These are phyloP conservation scores for Haplosporangium gracile DNA, from an alignment of 192 early-diverging fungal genomes.

Conservation along the genomic window DNA sequence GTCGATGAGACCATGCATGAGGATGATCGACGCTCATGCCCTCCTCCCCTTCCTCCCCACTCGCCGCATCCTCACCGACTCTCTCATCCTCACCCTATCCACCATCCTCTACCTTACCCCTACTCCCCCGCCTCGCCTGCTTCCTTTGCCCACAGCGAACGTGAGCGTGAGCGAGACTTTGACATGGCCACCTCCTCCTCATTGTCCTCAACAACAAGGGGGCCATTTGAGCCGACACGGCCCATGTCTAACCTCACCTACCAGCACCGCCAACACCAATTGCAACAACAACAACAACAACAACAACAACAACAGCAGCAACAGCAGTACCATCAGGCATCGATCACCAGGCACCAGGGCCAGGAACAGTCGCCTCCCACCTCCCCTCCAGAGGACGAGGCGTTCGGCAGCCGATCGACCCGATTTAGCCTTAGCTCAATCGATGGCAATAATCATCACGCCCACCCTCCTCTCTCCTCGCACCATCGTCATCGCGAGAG, in stretches of 20 bases:
- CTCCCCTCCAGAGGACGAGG: neutral
- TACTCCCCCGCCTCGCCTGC: neutral
- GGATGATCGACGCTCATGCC: neutral
- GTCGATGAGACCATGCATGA: neutral
- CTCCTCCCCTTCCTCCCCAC: neutral
- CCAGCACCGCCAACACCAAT: neutral
- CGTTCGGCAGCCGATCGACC: neutral
- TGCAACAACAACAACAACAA: constrained; percentile 4
- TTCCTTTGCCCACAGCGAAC: neutral
- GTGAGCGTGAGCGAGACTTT: neutral
- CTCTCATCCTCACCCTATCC: neutral
- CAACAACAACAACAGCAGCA: neutral
- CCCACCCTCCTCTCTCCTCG: neutral
- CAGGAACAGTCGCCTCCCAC: neutral
- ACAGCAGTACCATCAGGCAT: neutral
- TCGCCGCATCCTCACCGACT: constrained; percentile 1
- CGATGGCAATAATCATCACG: neutral
- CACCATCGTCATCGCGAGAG: neutral
- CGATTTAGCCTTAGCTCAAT: neutral
- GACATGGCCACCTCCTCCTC: neutral
- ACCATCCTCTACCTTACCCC: neutral
- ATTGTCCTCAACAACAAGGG: neutral
- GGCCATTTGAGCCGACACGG: neutral
- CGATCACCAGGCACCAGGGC: neutral
- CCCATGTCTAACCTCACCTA: neutral